Percentiles rank a stretch among this genome's conserved stretches.
These are phyloP conservation scores for Clitoria ternatea DNA, from an alignment of 306 rosid genomes.

Conservation along the genomic window DNA sequence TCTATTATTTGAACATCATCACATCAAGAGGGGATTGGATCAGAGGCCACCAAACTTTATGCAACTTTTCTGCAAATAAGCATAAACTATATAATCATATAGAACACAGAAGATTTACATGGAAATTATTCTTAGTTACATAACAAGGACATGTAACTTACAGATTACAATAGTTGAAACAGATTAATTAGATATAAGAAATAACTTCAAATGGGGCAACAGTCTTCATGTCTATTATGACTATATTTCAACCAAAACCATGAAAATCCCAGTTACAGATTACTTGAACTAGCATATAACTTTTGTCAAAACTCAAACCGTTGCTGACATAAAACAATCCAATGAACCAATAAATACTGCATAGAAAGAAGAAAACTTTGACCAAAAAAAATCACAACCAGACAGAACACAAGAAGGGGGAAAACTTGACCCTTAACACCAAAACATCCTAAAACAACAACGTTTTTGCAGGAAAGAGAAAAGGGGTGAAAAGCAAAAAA, in stretches of 20 bases:
- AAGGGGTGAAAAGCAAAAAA: neutral
- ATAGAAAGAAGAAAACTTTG: neutral
- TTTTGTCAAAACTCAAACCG: neutral
- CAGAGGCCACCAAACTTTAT: slow-evolving; percentile 7
- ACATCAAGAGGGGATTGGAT: slow-evolving; percentile 13
- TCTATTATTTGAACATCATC: slow-evolving; percentile 37
- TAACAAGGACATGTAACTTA: neutral
- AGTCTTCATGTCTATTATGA: neutral
- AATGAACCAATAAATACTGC: slow-evolving; percentile 9
- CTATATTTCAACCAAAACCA: slow-evolving; percentile 5
- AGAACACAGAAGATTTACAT: neutral
- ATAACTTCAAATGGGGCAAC: neutral
- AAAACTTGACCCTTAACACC: neutral
- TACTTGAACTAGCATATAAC: slow-evolving; percentile 1
- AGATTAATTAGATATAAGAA: neutral
- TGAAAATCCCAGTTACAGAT: neutral
- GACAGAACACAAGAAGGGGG: slow-evolving; percentile 11
- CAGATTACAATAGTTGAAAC: neutral
- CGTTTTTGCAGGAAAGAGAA: slow-evolving; percentile 11
- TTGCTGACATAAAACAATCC: slow-evolving; percentile 1
- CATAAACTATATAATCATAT: neutral
- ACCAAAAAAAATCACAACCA: neutral
- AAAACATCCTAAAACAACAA: neutral
- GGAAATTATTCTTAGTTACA: neutral
- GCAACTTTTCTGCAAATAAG: slow-evolving; percentile 6